Base-by-base conservation (phyloP, 2,329 filamentous ascomycete species). In the Zymoseptoria brevis region DNA sequence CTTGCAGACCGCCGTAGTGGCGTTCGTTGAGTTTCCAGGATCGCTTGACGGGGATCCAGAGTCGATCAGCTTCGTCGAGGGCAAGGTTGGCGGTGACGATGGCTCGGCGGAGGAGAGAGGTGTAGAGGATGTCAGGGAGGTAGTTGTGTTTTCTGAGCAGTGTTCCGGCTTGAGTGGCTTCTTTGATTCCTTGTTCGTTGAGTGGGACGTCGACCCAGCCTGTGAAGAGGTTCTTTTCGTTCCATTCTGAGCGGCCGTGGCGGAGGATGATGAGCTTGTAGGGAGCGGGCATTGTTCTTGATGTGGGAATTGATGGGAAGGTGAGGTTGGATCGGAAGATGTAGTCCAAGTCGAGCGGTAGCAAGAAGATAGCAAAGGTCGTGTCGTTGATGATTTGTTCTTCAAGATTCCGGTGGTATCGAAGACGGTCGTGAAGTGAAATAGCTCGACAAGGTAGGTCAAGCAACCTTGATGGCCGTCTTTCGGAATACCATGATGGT, bases 171-270 rank as follows among this genome's bases (percentile, higher is more conserved):
- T 56, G 51, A n/a, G 55, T 53, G n/a, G 61, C 59, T 59, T 59
- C 61, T 30, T 45, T 29, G 21, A 24, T 54, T 22, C 59, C 61
- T 57, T 63, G 56, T 19, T 35, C 21, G 54, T 61, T 59, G 30
- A 63, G 57, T 0, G 61, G 61, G 11, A 63, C 59, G 59, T 63
- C 61, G 51, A 63, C 61, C 56, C 61, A 61, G 57, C 61, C 61
- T n/a, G 61, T 63, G 54, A 63, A 63, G 54, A 61, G 59, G 26
- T 61, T 59, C 51, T 61, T 61, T 26, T 59, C 56, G 57, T 63
- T 61, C 61, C 58, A 63, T 56, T 59, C 56, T 7, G 54, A 55
- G 19, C 59, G 61, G 52, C 59, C 61, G 49, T 63, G 61, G 29
- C 61, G 61, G 54, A 63, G 58, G 59, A 63, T 60, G 26, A 63